Percentiles rank a stretch among this genome's conserved stretches.
These are phyloP conservation scores for Nemophila menziesii DNA, from an alignment of 257 asterid genomes.

Conservation along the genomic window DNA sequence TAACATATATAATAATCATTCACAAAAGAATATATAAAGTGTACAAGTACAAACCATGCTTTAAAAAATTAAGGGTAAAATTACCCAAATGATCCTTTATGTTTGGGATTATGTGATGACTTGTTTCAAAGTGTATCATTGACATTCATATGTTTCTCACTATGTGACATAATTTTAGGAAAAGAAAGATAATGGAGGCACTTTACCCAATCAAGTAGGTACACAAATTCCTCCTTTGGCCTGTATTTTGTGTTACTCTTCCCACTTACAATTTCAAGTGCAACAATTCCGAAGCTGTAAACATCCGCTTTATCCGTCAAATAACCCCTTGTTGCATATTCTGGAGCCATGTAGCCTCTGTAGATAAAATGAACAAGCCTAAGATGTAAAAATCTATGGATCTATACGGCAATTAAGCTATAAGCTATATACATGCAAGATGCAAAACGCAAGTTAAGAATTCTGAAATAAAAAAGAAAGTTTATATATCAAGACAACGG, in stretches of 20 bases:
- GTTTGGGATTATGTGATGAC: too few relatives aligned
- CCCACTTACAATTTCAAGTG: conserved; percentile 35
- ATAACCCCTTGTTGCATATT: conserved; percentile 40
- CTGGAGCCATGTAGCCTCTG: conserved; percentile 42
- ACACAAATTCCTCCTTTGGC: conserved; percentile 40
- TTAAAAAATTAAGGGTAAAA: too few relatives aligned
- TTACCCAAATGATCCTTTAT: too few relatives aligned
- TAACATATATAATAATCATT: too few relatives aligned
- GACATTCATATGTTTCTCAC: too few relatives aligned
- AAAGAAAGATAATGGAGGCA: not conserved
- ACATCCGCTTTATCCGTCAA: conserved; percentile 40
- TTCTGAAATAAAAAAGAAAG: not conserved
- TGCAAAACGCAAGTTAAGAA: not conserved
- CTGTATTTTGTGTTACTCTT: conserved; percentile 38
- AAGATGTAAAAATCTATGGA: too few relatives aligned
- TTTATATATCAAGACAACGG: not conserved
- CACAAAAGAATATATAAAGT: not conserved
- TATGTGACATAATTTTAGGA: not conserved
- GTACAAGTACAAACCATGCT: too few relatives aligned
- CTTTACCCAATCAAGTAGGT: conserved; percentile 43
- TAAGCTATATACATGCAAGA: too few relatives aligned
- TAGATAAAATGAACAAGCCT: not conserved
- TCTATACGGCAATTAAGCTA: too few relatives aligned
- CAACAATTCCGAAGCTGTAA: conserved; percentile 35
- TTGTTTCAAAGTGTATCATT: too few relatives aligned